phyloP scores from a whole-genome alignment of 768 basidiomycete species.

The Trametes maxima region DNA sequence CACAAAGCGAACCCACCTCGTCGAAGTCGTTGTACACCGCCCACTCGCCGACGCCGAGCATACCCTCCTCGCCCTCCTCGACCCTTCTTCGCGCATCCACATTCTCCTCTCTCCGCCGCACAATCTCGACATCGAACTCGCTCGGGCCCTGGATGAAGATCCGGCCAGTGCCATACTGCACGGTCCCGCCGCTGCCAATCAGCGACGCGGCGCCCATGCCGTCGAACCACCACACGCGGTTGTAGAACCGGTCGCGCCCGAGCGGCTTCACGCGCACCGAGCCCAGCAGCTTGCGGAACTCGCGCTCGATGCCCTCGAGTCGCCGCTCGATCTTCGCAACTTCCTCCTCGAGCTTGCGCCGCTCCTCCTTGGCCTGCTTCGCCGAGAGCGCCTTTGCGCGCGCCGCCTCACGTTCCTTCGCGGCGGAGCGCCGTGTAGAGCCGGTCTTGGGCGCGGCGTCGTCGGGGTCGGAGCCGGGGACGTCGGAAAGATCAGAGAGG shows the following conservation, averaged over 20 bases:
- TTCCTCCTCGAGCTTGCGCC: conserved; percentile 85
- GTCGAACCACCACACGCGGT: conserved; percentile 98
- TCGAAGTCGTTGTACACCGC: conserved; percentile 86
- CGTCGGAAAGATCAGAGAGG: conserved; percentile 74
- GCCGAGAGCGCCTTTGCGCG: conserved; percentile 76
- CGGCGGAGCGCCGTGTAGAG: conserved; percentile 48
- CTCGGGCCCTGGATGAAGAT: conserved; percentile 93
- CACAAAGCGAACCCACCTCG: conserved; percentile 59
- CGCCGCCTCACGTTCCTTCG: conserved; percentile 81
- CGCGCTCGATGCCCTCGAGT: conserved; percentile 87
- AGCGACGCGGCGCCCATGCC: conserved; percentile 87
- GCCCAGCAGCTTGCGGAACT: conserved; percentile 88
- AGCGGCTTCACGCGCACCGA: conserved; percentile 85
- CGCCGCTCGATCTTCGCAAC: conserved; percentile 79
- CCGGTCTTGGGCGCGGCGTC: conserved; percentile 56
- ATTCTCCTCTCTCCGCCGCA: conserved; percentile 57
- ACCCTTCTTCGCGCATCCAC: conserved; percentile 63
- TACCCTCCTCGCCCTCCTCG: conserved; percentile 80
- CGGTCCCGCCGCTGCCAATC: conserved; percentile 74
- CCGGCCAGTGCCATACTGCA: conserved; percentile 86
- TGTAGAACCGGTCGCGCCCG: conserved; percentile 92
- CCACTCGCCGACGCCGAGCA: conserved; percentile 82
- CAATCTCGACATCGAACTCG: conserved; percentile 74
- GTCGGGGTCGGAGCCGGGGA: conserved; percentile 59
- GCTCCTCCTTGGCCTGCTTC: conserved; percentile 82